Conservation (phyloP, 257 asterid genomes). For the Solanum piurae region DNA sequence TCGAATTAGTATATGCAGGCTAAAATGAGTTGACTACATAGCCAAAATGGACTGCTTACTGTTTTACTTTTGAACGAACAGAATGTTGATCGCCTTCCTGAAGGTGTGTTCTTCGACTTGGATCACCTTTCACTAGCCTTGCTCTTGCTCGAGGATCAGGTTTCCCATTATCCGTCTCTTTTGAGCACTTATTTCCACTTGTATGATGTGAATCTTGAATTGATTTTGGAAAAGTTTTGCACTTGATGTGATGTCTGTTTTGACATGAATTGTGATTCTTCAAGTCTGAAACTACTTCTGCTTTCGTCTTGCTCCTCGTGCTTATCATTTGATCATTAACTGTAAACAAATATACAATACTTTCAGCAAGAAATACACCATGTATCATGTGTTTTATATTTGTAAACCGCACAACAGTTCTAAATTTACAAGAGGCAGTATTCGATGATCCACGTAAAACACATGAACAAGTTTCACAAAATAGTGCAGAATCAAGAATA, state of each 20-base stretch:
- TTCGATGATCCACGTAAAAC: background rate
- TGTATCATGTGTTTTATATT: background rate
- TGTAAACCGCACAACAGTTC: background rate
- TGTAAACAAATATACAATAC: conserved; percentile 11
- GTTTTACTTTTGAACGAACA: conserved; percentile 1
- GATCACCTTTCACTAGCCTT: conserved; percentile 15
- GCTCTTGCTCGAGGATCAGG: conserved; percentile 18
- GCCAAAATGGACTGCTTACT: background rate
- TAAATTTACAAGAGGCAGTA: background rate
- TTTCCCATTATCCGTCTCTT: conserved; percentile 14
- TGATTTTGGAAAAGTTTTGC: conserved; percentile 38
- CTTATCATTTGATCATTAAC: conserved; percentile 58
- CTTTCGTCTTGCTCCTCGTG: conserved; percentile 30
- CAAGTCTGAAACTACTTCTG: conserved; percentile 25
- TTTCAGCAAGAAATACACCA: background rate
- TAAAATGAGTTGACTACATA: background rate
- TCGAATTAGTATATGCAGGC: background rate
- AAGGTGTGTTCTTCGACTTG: conserved; percentile 9
- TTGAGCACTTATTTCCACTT: conserved; percentile 13
- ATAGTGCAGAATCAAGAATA: background rate
- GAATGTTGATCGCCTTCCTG: conserved; percentile 4
- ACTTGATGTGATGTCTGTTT: conserved; percentile 41
- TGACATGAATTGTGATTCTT: conserved; percentile 21
- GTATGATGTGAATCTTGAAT: conserved; percentile 18
- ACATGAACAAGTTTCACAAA: background rate